Conservation (phyloP, 1,139 yeast genomes). For the Geotrichum cucujoidarum region DNA sequence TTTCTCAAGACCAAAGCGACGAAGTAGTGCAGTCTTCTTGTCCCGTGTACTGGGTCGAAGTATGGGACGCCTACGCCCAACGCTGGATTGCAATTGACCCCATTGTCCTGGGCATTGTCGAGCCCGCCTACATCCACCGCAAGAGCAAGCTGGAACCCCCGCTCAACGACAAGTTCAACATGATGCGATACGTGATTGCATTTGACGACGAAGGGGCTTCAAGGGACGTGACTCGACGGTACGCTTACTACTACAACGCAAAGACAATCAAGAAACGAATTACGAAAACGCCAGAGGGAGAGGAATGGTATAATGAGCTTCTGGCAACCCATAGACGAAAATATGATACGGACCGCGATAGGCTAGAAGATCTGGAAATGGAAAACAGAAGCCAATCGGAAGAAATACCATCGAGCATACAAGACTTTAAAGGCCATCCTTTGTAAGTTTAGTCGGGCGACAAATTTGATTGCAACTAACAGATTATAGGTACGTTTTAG, state of each 20-base stretch:
- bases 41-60: slow-evolving; percentile 92
- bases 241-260: slow-evolving; percentile 65
- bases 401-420: slow-evolving; percentile 80
- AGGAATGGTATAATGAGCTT: slow-evolving; percentile 53
- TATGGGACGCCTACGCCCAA: slow-evolving; percentile 69
- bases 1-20: slow-evolving; percentile 12
- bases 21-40: slow-evolving; percentile 37
- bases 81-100: slow-evolving; percentile 90
- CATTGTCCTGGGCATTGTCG: slow-evolving; percentile 56
- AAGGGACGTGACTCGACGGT: slow-evolving; percentile 81
- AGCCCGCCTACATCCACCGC: slow-evolving; percentile 49
- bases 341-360: slow-evolving; percentile 45
- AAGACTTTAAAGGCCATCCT: slow-evolving; percentile 86
- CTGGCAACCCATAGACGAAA: slow-evolving; percentile 28
- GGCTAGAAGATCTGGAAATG: slow-evolving; percentile 67
- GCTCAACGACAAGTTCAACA: slow-evolving; percentile 51
- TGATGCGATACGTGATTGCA: slow-evolving; percentile 69
- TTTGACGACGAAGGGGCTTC: slow-evolving; percentile 61
- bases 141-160: slow-evolving; percentile 77
- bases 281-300: slow-evolving; percentile 49
- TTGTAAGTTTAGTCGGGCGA: slow-evolving; percentile 26
- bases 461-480: not conserved
- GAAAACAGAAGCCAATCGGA: slow-evolving; percentile 62
- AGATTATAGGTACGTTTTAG: slow-evolving; percentile 59
- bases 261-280: slow-evolving; percentile 71